A percentile compares a stretch with the other conserved stretches of the same genome.
Conservation (phyloP, 208 protist genomes). For the Angomonas deanei region DNA sequence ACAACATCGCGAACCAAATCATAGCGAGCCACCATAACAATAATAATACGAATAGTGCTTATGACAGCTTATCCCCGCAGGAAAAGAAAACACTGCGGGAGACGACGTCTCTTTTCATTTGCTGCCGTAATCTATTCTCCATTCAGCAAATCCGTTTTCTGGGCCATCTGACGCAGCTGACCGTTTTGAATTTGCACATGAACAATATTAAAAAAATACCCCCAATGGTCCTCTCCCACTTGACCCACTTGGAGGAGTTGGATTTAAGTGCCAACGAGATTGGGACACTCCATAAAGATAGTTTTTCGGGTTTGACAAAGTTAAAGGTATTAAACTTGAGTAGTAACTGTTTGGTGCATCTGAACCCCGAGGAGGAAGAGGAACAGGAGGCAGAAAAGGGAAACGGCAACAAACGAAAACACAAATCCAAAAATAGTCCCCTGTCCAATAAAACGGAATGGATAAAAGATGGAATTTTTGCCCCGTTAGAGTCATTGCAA, state of each 20-base stretch:
- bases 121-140: constrained; percentile 52
- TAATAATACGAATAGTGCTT: no score
- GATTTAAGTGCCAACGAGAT: constrained; percentile 83
- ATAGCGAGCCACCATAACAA: no score
- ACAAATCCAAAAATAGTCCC: not conserved
- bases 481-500: constrained; percentile 36
- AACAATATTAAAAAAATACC: constrained; percentile 52
- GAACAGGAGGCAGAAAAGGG: not conserved
- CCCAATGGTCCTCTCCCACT: constrained; percentile 15
- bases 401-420: not conserved
- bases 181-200: constrained; percentile 73
- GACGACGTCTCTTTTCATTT: constrained; percentile 57
- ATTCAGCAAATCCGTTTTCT: constrained; percentile 63
- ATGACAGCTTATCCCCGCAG: constrained; percentile 3
- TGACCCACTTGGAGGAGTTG: constrained; percentile 57
- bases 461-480: constrained; percentile 13
- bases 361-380: constrained; percentile 13
- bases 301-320: constrained; percentile 37
- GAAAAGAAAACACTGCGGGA: constrained; percentile 28
- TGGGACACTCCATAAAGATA: constrained; percentile 11
- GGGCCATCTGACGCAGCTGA: constrained; percentile 36
- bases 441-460: not conserved
- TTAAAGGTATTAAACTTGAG: constrained; percentile 69
- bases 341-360: constrained; percentile 44
- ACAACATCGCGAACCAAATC: no score